Percentiles rank a stretch among this genome's conserved stretches.
Evolutionary conservation across 495 filamentous ascomycete species (phyloP).

Genomic region (Lasiosphaeriaceae sp.): DNA sequence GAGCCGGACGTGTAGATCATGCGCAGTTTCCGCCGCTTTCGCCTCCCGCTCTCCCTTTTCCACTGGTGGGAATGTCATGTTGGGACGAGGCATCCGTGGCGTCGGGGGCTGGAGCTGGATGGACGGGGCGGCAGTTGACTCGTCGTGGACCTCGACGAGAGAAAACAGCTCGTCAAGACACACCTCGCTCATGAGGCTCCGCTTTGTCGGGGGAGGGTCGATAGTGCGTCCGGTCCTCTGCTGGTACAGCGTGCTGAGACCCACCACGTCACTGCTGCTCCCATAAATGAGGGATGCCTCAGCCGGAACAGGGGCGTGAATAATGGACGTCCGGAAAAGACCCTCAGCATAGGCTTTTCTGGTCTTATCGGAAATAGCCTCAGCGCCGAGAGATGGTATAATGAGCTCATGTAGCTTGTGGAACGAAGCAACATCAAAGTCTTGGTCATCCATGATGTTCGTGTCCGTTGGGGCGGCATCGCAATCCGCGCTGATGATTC

Average conservation of each 20-base stretch:
- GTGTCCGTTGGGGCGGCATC: conserved; percentile 31
- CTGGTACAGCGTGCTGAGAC: conserved; percentile 60
- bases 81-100: conserved; percentile 11
- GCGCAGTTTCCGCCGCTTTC: conserved; percentile 20
- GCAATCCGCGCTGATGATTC: conserved; percentile 57
- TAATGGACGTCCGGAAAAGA: conserved; percentile 79
- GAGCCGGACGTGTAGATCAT: conserved; percentile 50
- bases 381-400: conserved; percentile 66
- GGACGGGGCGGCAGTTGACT: conserved; percentile 22
- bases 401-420: conserved; percentile 62
- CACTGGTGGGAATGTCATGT: conserved; percentile 1
- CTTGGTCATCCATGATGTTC: conserved; percentile 58
- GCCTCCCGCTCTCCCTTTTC: not conserved
- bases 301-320: conserved; percentile 63
- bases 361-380: conserved; percentile 60
- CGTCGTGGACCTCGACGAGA: conserved; percentile 54
- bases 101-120: conserved; percentile 28
- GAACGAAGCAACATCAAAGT: conserved; percentile 78
- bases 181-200: conserved; percentile 70
- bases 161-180: conserved; percentile 79
- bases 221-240: conserved; percentile 67
- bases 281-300: conserved; percentile 54
- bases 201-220: conserved; percentile 57
- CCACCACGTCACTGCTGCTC: conserved; percentile 35
- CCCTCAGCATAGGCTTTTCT: conserved; percentile 67